Evolutionary conservation across 305 asterid genomes (phyloP).

Genomic region (Solanum hybrid): DNA sequence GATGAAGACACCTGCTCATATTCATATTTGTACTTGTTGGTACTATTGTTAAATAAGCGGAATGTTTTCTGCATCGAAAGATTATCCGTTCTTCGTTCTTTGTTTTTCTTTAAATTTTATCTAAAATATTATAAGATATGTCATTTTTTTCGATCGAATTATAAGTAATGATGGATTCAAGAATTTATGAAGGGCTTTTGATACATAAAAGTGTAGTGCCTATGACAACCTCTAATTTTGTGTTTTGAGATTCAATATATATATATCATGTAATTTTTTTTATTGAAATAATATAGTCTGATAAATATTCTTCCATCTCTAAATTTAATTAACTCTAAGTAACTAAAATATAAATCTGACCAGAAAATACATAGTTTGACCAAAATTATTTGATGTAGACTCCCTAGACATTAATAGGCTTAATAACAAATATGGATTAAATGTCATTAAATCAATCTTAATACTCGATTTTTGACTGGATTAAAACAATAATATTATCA

Average conservation of each 20-base stretch:
- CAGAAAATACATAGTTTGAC: not conserved
- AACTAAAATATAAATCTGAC: not conserved
- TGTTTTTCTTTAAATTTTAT: not conserved
- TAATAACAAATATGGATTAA: not conserved
- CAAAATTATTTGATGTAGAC: not conserved
- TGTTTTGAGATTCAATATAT: not conserved
- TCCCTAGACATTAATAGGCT: not conserved
- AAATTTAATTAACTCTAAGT: not conserved
- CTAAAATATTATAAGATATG: not conserved
- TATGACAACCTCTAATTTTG: not conserved
- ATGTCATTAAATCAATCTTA: not conserved
- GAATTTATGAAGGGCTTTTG: not conserved
- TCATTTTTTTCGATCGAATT: not conserved
- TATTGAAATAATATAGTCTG: not conserved
- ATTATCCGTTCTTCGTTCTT: no score
- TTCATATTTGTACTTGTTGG: not conserved
- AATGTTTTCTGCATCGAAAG: not conserved
- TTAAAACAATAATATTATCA: not conserved
- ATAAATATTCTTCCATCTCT: not conserved
- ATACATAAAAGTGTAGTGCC: not conserved
- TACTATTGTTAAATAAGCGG: not conserved
- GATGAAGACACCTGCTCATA: not conserved
- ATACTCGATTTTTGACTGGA: not conserved
- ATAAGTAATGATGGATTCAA: not conserved
- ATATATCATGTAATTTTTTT: no score